Base-by-base conservation (phyloP, 1,284 basidiomycete species). In the Peniophora sp. region DNA sequence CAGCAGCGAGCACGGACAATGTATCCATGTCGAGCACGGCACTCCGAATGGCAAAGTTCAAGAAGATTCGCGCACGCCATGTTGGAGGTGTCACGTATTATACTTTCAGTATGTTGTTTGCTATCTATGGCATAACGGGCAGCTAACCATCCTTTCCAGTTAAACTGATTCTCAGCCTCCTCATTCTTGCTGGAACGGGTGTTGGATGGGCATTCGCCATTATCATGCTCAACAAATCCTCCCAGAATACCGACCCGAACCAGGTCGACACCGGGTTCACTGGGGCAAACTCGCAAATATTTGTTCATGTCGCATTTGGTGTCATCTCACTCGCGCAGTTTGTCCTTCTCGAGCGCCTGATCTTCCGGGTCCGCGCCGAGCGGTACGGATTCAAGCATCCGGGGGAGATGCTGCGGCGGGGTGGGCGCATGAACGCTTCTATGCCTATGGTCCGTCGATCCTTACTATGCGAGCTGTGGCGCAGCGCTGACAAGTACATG, bases 281-380 rank as follows among this genome's bases (percentile, higher is more conserved):
- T 46, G 25, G 24, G 14, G 41, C 45, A 6, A 48, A 51, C 19
- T 50, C 55, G 10, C 22, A 14, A 48, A 73, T 84, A 49, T 81
- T 83, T 59, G 61, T 83, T 17, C 79, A 85, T 63, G 72, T 83
- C 60, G 65, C 77, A 1, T 83, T 85, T 58, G 71, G 65, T 17
- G 64, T 83, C 57, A 63, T 66, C 20, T 52, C 69, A 23, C 63
- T 84, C 57, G 59, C 67, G 17, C 73, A 85, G 59, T 61, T 83
- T 45, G 62, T 86, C 52, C 76, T 86, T 61, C 58, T 87, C 54
- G 83, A 88, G 61, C 78, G 84, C 22, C 71, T 74, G 11, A 54
- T 85, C 43, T 86, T 74, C 64, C 73, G 74, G 17, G 61, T 83
- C 32, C 81, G 84, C 39, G 83, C 78, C 3, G 79, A 88, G 60